Conservation (phyloP, 2,329 filamentous ascomycete genomes). For the Sclerotinia sclerotiorum region DNA sequence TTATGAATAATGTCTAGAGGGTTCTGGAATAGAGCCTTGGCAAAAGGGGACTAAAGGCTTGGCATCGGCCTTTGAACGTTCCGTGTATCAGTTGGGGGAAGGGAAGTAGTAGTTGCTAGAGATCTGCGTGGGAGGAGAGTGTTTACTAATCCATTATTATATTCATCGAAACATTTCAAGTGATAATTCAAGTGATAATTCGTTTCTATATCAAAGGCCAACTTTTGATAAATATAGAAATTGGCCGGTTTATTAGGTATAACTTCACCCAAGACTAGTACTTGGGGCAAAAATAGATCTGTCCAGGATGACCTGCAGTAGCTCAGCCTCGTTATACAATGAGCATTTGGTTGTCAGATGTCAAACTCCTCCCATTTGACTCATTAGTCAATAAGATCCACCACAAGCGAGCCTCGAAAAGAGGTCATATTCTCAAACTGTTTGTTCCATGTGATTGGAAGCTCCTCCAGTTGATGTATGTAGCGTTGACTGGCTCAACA, state of each 20-base stretch:
- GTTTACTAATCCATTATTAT: neutral
- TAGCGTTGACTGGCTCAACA: neutral
- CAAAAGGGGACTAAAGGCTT: neutral
- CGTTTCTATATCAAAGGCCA: neutral
- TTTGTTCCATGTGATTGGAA: neutral
- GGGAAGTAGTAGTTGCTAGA: too few relatives aligned
- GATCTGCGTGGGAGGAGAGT: neutral
- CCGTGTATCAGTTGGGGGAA: neutral
- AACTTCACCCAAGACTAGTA: neutral
- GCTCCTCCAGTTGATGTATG: neutral
- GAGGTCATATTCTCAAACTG: neutral
- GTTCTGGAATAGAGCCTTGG: slow-evolving; percentile 31
- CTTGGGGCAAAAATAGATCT: neutral
- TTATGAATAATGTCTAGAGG: slow-evolving; percentile 25
- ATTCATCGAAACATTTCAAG: neutral
- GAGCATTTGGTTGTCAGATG: neutral
- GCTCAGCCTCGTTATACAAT: neutral
- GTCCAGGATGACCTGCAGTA: neutral
- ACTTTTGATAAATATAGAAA: too few relatives aligned
- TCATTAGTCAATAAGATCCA: neutral
- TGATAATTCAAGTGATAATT: neutral
- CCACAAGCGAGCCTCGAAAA: neutral
- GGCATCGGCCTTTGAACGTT: neutral
- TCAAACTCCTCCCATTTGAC: neutral
- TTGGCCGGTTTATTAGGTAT: neutral